Evolutionary conservation across 805 yeast species (phyloP), one percentile per base, ranked within the genome.

Genomic region (Cephaloascus albidus): DNA sequence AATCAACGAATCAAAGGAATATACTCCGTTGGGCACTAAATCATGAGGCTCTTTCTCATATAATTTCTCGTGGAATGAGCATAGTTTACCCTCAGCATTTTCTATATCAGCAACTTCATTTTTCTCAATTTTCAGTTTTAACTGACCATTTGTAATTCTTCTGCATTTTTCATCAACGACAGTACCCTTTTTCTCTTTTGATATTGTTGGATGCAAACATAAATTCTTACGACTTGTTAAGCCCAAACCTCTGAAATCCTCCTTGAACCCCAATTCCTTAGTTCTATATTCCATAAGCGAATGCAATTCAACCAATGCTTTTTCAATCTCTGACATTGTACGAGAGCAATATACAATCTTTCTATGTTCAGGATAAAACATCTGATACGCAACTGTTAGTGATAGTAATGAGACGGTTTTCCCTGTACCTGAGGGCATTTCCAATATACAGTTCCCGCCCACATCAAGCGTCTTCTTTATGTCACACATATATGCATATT

Each of bases 391-490:
- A 36, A 93, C 87, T 0, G 97, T 87, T 35, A 93, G 63, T 0
- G 97, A 87, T 23, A 93, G 67, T 55, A 93, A 69, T 1, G 97
- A 88, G 3, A 93, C 85, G 31, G 99, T 93, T 58, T 93, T 93
- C 34, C 99, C 99, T 3, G 99, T 93, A 3, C 99, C 99, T 4
- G 99, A 93, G 49, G 99, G 99, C 99, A 93, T 93, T 64, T 93
- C 99, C 53, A 93, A 61, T 40, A 93, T 88, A 61, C 96, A 85
- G 55, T 89, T 89, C 10, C 98, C 98, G 2, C 97, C 97, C 1
- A 84, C 95, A 67, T 93, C 99, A 38, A 93, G 61, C 1, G 97
- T 85, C 54, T 81, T 78, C 64, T 93, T 93, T 47, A 93, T 83
- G 58, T 90, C 97, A 45, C 93, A 78, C 98, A 93, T 93, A 61